A percentile compares a stretch with the other conserved stretches of the same genome.
Conservation (phyloP, 2,329 filamentous ascomycete genomes). For the Fonsecaea nubica region DNA sequence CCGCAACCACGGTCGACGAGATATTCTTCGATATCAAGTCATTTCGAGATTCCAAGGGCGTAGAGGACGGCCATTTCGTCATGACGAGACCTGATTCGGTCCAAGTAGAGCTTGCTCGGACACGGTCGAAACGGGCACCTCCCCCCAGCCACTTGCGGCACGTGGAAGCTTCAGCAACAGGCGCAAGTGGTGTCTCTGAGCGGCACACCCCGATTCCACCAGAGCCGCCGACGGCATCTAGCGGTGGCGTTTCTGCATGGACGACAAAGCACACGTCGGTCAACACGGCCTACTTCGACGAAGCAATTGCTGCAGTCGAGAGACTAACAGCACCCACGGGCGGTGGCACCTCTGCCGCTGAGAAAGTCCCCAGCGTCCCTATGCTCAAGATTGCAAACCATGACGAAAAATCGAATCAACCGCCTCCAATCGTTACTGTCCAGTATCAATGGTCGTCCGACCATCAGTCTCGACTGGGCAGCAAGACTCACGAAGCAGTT, state of each 20-base stretch:
- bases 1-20: slow-evolving; percentile 36
- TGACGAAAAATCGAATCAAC: slow-evolving; percentile 8
- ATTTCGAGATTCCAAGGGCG: slow-evolving; percentile 38
- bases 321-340: slow-evolving; percentile 30
- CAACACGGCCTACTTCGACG: slow-evolving; percentile 38
- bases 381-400: slow-evolving; percentile 16
- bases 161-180: slow-evolving; percentile 11
- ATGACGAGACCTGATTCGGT: slow-evolving; percentile 40
- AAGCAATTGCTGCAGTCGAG: slow-evolving; percentile 40
- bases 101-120: slow-evolving; percentile 37
- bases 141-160: slow-evolving; percentile 20
- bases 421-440: neutral
- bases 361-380: slow-evolving; percentile 18
- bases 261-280: slow-evolving; percentile 36
- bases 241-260: slow-evolving; percentile 14
- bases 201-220: slow-evolving; percentile 5
- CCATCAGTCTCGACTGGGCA: slow-evolving; percentile 8
- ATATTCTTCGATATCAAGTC: slow-evolving; percentile 41
- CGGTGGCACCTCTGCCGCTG: neutral
- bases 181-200: slow-evolving; percentile 9
- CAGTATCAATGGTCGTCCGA: slow-evolving; percentile 9
- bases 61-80: slow-evolving; percentile 39
- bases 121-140: slow-evolving; percentile 30
- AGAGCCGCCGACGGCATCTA: slow-evolving; percentile 7
- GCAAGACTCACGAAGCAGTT: slow-evolving; percentile 28